phyloP scores from a whole-genome alignment of 2,329 filamentous ascomycete species.

The Fusarium incarnatum region DNA sequence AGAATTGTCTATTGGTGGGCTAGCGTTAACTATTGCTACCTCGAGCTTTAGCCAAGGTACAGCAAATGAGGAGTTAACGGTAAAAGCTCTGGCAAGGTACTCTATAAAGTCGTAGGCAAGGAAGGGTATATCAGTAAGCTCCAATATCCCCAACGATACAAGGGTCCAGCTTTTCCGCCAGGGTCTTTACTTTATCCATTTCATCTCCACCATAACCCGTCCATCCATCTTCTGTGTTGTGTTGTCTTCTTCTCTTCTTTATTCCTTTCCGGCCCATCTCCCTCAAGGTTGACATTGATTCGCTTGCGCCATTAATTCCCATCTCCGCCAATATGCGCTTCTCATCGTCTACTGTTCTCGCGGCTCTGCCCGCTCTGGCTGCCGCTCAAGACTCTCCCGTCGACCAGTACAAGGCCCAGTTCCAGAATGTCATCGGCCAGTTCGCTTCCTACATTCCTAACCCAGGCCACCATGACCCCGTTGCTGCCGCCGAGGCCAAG shows the following conservation, averaged over 20 bases:
- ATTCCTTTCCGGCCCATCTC: conserved; percentile 17
- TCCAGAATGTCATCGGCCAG: conserved; percentile 73
- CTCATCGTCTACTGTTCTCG: conserved; percentile 61
- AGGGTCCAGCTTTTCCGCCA: conserved; percentile 42
- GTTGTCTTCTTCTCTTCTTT: conserved; percentile 25
- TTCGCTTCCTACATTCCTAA: conserved; percentile 64
- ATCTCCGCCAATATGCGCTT: conserved; percentile 65
- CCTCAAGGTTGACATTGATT: conserved; percentile 5
- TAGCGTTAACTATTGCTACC: background rate
- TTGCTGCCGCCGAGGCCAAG: conserved; percentile 58
- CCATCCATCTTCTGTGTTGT: conserved; percentile 30
- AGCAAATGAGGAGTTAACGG: background rate
- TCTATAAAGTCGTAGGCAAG: background rate
- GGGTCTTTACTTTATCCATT: conserved; percentile 34
- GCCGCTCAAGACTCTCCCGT: conserved; percentile 64
- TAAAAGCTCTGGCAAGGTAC: background rate
- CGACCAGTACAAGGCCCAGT: conserved; percentile 71
- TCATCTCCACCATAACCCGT: conserved; percentile 42
- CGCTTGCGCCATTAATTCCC: conserved; percentile 5
- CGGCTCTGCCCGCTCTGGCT: conserved; percentile 67
- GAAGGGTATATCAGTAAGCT: conserved; percentile 11
- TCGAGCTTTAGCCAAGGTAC: background rate
- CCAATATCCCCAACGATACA: conserved; percentile 43
- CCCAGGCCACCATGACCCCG: conserved; percentile 56
- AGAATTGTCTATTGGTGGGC: background rate